phyloP scores from a whole-genome alignment of 2,329 filamentous ascomycete genomes.

The Sporothrix inflata region DNA sequence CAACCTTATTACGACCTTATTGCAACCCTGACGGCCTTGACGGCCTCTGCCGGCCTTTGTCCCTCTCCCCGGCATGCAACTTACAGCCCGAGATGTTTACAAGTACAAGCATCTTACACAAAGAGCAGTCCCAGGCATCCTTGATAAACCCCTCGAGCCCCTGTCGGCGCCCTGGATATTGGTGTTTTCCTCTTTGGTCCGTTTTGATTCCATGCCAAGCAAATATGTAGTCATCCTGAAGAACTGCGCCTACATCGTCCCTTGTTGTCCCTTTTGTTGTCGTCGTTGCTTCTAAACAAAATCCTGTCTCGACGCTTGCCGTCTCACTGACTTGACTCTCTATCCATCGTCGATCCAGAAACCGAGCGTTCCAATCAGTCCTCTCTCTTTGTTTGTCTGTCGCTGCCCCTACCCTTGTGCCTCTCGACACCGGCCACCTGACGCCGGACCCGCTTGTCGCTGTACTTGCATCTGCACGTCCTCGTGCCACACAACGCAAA shows the following conservation, averaged over 20 bases:
- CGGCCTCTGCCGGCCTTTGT: background rate
- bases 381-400: background rate
- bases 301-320: background rate
- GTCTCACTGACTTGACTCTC: background rate
- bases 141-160: slow-evolving; percentile 10
- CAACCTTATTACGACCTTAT: background rate
- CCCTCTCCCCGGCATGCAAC: too few relatives aligned
- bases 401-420: background rate
- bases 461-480: slow-evolving; percentile 5
- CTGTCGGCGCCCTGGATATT: background rate
- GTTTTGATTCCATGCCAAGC: slow-evolving; percentile 12
- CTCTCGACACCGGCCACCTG: slow-evolving; percentile 13
- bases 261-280: background rate
- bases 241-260: background rate
- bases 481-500: slow-evolving; percentile 17
- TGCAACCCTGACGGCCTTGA: background rate
- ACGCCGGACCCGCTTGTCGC: slow-evolving; percentile 12
- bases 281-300: background rate
- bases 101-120: background rate
- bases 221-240: background rate
- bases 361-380: slow-evolving; percentile 4
- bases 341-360: slow-evolving; percentile 17
- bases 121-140: background rate
- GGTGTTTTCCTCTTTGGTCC: background rate
- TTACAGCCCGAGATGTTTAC: background rate